Conservation (phyloP, 148 eudicot genomes). For the Diospyros lotus region DNA sequence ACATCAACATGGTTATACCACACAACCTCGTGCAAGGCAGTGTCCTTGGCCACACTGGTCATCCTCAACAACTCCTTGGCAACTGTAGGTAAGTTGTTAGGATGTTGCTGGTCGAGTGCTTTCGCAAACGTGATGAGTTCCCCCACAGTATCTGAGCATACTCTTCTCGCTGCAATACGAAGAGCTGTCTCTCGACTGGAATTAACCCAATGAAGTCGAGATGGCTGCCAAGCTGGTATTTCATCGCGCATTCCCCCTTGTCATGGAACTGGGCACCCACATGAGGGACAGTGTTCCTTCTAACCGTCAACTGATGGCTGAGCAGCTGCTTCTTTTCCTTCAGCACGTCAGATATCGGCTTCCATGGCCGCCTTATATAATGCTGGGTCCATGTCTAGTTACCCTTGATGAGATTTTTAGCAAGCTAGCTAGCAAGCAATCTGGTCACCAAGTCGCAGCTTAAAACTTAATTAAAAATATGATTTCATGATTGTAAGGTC, state of each 20-base stretch:
- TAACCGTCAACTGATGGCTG: neutral
- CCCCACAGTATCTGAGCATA: neutral
- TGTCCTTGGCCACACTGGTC: neutral
- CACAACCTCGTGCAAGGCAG: conserved; percentile 3
- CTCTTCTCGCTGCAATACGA: neutral
- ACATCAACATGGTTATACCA: neutral
- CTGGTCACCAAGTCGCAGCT: no score
- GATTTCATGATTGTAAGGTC: no score
- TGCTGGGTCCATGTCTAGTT: no score
- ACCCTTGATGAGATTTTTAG: no score
- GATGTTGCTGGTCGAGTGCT: neutral
- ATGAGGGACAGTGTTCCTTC: neutral
- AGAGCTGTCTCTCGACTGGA: neutral
- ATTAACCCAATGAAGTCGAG: neutral
- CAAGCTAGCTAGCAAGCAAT: no score
- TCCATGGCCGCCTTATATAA: no score
- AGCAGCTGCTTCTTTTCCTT: no score
- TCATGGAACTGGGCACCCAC: neutral
- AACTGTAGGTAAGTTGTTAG: neutral
- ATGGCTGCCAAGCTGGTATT: neutral
- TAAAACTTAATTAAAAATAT: no score
- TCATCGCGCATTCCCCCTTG: no score
- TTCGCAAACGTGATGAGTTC: neutral
- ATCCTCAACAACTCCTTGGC: neutral
- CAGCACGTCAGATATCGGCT: no score